A percentile compares a stretch with the other conserved stretches of the same genome.
phyloP scores from a whole-genome alignment of 371 early-diverging fungal species.

The Choanephora cucurbitarum region DNA sequence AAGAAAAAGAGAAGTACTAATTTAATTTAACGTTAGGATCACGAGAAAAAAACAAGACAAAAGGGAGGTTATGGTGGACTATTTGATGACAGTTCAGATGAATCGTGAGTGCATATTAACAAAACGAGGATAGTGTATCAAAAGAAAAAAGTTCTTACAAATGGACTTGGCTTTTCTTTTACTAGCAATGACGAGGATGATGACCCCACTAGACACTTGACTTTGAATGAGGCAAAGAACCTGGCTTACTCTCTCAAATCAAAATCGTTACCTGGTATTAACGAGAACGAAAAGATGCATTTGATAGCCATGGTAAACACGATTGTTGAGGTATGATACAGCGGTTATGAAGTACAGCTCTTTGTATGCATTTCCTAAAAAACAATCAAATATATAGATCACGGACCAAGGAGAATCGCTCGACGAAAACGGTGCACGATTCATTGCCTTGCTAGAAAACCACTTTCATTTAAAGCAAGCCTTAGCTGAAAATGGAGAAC shows the following conservation, averaged over 20 bases:
- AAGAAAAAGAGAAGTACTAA: too few relatives aligned
- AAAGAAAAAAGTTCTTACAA: not conserved
- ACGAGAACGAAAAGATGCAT: constrained; percentile 40
- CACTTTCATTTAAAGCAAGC: constrained; percentile 62
- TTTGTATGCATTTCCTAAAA: not conserved
- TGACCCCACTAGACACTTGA: constrained; percentile 38
- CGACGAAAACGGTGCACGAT: constrained; percentile 91
- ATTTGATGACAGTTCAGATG: constrained; percentile 27
- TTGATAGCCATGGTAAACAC: constrained; percentile 67
- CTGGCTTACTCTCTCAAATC: constrained; percentile 40
- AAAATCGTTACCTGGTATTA: constrained; percentile 50
- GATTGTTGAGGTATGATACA: constrained; percentile 56
- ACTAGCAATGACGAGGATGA: constrained; percentile 16
- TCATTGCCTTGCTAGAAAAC: constrained; percentile 71
- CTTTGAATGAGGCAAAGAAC: constrained; percentile 28
- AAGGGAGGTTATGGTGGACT: constrained; percentile 31
- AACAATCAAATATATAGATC: constrained; percentile 42
- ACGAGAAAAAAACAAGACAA: not conserved
- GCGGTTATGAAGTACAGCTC: not conserved
- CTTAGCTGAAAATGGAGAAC: constrained; percentile 37
- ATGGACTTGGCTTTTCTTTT: too few relatives aligned
- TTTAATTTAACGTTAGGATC: too few relatives aligned
- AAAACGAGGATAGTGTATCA: constrained; percentile 12
- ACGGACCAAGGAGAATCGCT: constrained; percentile 70
- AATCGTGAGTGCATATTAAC: constrained; percentile 5